Percentiles rank a stretch among this genome's conserved stretches.
These are phyloP conservation scores for Neurospora tetrasperma DNA, from an alignment of 495 filamentous ascomycete genomes.

Conservation along the genomic window DNA sequence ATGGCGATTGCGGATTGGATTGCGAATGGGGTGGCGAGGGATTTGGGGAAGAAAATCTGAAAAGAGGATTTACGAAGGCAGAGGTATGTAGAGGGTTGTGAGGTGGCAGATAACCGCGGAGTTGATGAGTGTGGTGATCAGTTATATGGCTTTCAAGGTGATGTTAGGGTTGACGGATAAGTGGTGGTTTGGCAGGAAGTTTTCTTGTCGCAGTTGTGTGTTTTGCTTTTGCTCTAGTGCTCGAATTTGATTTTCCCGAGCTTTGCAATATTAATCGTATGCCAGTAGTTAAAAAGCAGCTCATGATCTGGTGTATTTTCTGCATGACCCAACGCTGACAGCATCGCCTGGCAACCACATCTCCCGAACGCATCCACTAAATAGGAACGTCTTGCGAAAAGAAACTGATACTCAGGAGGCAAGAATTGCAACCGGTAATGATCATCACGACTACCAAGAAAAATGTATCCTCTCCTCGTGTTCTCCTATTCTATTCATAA, in stretches of 20 bases:
- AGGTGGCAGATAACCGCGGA: not conserved
- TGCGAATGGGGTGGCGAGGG: slow-evolving; percentile 38
- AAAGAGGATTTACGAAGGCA: not conserved
- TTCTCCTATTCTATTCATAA: not conserved
- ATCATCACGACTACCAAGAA: not conserved
- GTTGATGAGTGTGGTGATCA: not conserved
- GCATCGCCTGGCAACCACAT: not conserved
- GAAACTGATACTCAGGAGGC: not conserved
- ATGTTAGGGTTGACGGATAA: not conserved
- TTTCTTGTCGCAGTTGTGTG: no score
- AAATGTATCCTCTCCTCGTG: not conserved
- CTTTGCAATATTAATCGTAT: no score
- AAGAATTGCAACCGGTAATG: not conserved
- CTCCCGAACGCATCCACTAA: not conserved
- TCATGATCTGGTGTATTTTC: not conserved
- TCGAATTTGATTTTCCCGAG: no score
- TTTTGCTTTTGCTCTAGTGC: no score
- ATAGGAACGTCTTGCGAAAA: not conserved
- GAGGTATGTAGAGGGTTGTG: not conserved
- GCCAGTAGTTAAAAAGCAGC: not conserved
- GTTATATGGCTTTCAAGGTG: not conserved
- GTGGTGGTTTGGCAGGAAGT: no score
- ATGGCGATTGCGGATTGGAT: slow-evolving; percentile 75
- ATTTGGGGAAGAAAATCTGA: slow-evolving; percentile 13
- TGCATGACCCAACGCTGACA: not conserved